These are phyloP conservation scores for Dictyostelium intermedium DNA, from an alignment of 78 protist species.

Conservation along the genomic window DNA sequence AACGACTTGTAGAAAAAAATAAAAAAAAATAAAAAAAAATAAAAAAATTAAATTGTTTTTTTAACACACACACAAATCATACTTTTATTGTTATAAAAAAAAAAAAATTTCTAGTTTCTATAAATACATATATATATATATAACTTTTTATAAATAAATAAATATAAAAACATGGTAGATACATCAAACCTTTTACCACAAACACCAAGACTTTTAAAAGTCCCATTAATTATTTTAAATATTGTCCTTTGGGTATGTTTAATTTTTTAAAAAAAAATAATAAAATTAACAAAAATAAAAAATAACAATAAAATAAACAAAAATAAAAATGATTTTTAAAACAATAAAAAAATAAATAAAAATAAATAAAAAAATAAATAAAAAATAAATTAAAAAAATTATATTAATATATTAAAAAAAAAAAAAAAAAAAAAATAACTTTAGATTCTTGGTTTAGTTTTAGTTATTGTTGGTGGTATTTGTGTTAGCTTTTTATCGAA, in stretches of 20 bases:
- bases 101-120: not conserved
- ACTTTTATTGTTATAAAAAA: not conserved
- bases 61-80: not conserved
- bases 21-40: too few species aligned
- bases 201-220: constrained; percentile 67
- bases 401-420: not conserved
- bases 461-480: constrained; percentile 40
- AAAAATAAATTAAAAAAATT: not conserved
- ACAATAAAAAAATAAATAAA: not conserved
- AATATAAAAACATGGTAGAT: constrained; percentile 55
- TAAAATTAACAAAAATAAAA: not conserved
- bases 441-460: constrained; percentile 7
- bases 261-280: not conserved
- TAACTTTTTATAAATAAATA: not conserved
- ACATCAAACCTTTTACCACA: constrained; percentile 67
- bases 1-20: not conserved
- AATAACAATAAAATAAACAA: not conserved
- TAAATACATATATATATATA: not conserved
- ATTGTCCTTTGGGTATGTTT: constrained; percentile 66
- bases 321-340: not conserved
- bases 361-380: not conserved
- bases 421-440: not conserved
- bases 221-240: constrained; percentile 63
- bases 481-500: constrained; percentile 20
- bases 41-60: not conserved